Percentiles rank a stretch among this genome's conserved stretches.
These are phyloP conservation scores for Lecanicillium sp. DNA, from an alignment of 2,329 filamentous ascomycete species.

Conservation along the genomic window DNA sequence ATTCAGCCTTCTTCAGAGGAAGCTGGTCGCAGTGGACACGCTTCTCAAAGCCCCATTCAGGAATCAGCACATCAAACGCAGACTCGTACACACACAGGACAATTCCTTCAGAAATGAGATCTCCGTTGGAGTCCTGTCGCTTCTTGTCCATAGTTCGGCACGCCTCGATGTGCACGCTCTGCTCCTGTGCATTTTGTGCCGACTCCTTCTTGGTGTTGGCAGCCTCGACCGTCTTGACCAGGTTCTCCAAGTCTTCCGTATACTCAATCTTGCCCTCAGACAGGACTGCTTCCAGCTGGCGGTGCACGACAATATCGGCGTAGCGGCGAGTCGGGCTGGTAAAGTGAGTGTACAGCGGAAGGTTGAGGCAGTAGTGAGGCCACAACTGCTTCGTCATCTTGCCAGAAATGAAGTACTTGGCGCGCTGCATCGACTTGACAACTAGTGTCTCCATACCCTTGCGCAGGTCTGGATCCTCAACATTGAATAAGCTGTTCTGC, in stretches of 20 bases:
- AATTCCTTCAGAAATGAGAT: constrained; percentile 91
- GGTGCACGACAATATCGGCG: constrained; percentile 89
- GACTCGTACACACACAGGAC: constrained; percentile 97
- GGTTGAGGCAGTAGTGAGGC: constrained; percentile 85
- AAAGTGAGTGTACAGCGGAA: constrained; percentile 94
- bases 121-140: constrained; percentile 76
- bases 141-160: constrained; percentile 94
- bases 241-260: constrained; percentile 76
- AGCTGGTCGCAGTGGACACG: constrained; percentile 97
- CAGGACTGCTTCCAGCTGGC: constrained; percentile 81
- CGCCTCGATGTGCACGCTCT: constrained; percentile 97
- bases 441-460: constrained; percentile 98
- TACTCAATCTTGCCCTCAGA: constrained; percentile 79
- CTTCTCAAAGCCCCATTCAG: constrained; percentile 98
- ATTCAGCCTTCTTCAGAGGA: constrained; percentile 98
- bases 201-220: constrained; percentile 99
- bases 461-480: constrained; percentile 80
- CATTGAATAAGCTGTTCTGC: constrained; percentile 91
- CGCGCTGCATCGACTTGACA: constrained; percentile 90
- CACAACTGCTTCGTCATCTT: constrained; percentile 71
- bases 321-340: constrained; percentile 93
- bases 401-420: constrained; percentile 86
- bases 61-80: constrained; percentile 95
- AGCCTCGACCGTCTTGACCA: constrained; percentile 87
- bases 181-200: constrained; percentile 92